Evolutionary conservation across 225 moss, liverwort and hornwort species (phyloP).

Genomic region (Physcomitrellopsis africana): DNA sequence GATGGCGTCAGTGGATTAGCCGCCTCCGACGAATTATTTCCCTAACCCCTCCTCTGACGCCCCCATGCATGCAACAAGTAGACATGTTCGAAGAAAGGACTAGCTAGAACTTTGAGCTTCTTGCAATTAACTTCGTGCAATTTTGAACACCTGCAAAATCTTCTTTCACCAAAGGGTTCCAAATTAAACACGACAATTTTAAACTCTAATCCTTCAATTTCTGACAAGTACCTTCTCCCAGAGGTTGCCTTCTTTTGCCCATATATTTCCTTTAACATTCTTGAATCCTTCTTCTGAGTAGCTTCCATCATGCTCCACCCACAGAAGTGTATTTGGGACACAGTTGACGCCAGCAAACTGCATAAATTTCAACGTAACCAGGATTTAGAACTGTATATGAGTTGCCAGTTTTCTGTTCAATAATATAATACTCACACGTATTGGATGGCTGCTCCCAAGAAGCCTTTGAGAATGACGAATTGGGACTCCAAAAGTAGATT

Average conservation of each 20-base stretch:
- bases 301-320: constrained; percentile 91
- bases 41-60: too few species aligned
- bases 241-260: constrained; percentile 86
- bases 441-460: neutral
- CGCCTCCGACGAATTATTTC: too few species aligned
- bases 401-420: neutral
- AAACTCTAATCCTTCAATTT: neutral
- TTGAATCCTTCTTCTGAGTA: constrained; percentile 92
- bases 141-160: neutral
- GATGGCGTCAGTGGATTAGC: too few species aligned
- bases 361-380: constrained; percentile 28
- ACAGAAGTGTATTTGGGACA: constrained; percentile 77
- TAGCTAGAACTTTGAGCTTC: constrained; percentile 9
- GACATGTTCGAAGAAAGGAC: constrained; percentile 13
- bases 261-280: constrained; percentile 90
- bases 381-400: constrained; percentile 14
- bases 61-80: neutral
- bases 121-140: neutral
- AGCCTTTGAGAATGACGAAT: neutral
- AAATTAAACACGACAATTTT: neutral
- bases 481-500: neutral
- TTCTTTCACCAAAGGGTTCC: neutral
- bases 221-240: constrained; percentile 51
- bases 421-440: neutral
- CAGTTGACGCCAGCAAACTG: constrained; percentile 95